Evolutionary conservation across 495 filamentous ascomycete genomes (phyloP).

Genomic region (Evernia prunastri): DNA sequence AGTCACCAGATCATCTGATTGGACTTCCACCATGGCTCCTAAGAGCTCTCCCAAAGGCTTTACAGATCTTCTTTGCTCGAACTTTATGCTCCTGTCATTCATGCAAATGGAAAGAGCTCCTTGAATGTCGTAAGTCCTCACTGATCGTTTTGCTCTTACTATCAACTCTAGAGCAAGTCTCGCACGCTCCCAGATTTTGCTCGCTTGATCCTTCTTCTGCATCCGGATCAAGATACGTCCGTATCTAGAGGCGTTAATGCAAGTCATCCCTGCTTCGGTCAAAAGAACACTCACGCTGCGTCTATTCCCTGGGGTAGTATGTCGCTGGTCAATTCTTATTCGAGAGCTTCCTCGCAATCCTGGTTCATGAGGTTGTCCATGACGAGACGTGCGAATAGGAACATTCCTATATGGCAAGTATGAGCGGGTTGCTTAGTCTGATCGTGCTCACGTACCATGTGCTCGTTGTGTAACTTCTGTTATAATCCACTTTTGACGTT

Average conservation of each 20-base stretch:
- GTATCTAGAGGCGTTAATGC: constrained; percentile 21
- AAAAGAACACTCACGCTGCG: constrained; percentile 11
- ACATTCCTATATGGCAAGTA: constrained; percentile 25
- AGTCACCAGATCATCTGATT: constrained; percentile 16
- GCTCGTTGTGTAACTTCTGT: constrained; percentile 21
- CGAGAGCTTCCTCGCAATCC: constrained; percentile 10
- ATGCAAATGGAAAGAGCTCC: constrained; percentile 26
- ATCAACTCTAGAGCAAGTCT: constrained; percentile 16
- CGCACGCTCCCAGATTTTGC: constrained; percentile 12
- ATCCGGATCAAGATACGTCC: constrained; percentile 27
- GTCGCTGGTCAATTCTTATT: constrained; percentile 11
- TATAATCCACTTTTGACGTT: constrained; percentile 15
- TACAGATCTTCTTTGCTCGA: constrained; percentile 9
- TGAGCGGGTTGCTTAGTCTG: background rate
- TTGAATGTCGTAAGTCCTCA: constrained; percentile 26
- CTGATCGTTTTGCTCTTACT: constrained; percentile 16
- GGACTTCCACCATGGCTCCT: constrained; percentile 27
- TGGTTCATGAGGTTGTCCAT: constrained; percentile 24
- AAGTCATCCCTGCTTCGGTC: background rate
- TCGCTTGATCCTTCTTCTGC: constrained; percentile 6
- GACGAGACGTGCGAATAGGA: constrained; percentile 29
- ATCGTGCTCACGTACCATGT: constrained; percentile 16
- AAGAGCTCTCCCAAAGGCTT: constrained; percentile 22
- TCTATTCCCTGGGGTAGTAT: constrained; percentile 17
- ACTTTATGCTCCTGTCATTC: constrained; percentile 19